These are phyloP conservation scores for Oryza glaberrima DNA, from an alignment of 176 grass and related monocot species.

Conservation along the genomic window DNA sequence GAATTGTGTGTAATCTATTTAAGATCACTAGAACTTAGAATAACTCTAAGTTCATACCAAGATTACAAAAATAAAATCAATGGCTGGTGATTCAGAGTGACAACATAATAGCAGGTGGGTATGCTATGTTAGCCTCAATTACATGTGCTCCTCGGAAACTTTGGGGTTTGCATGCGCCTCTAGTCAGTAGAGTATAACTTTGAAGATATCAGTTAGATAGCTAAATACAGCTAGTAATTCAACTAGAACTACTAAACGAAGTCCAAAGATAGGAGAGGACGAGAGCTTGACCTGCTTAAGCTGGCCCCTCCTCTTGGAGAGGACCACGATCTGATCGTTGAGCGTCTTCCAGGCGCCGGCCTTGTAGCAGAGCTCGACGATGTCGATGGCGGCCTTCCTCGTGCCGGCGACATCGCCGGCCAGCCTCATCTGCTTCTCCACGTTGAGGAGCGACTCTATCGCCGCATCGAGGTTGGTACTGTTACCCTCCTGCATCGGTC, in stretches of 20 bases:
- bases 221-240: not conserved
- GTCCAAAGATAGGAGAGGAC: not conserved
- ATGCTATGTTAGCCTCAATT: not conserved
- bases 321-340: constrained; percentile 90
- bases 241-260: not conserved
- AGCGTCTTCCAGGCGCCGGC: constrained; percentile 89
- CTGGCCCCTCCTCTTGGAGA: constrained; percentile 94
- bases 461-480: constrained; percentile 68
- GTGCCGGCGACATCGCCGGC: constrained; percentile 84
- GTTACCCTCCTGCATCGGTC: constrained; percentile 59
- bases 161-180: not conserved
- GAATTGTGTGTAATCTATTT: not conserved
- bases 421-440: constrained; percentile 95
- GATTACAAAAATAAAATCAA: not conserved
- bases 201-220: not conserved
- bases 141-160: not conserved
- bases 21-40: not conserved
- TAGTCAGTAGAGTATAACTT: not conserved
- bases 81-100: not conserved
- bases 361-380: constrained; percentile 91
- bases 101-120: not conserved
- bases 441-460: constrained; percentile 84
- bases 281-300: constrained; percentile 74
- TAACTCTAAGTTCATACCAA: not conserved
- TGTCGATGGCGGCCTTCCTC: constrained; percentile 84